Evolutionary conservation across 331 rosid species (phyloP).

Genomic region (Acacia pycnantha): DNA sequence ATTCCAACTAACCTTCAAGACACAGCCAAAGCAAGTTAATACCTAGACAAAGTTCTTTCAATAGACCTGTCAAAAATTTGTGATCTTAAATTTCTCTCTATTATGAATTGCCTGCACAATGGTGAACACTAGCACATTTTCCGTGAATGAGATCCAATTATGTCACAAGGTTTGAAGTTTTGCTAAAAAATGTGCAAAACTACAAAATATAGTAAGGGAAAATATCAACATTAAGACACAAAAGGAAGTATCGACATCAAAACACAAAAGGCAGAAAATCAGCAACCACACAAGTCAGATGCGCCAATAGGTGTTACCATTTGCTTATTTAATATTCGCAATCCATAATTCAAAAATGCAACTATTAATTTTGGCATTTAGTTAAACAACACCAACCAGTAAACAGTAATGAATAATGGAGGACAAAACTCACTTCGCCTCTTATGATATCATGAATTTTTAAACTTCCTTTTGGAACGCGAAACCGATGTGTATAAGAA

Average conservation of each 20-base stretch:
- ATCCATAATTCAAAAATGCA: background rate
- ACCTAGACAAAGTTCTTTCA: conserved; percentile 27
- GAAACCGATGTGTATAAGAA: conserved; percentile 80
- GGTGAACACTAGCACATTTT: background rate
- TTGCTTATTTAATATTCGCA: background rate
- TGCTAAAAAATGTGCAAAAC: background rate
- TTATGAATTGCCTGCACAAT: background rate
- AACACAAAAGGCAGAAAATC: background rate
- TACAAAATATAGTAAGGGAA: background rate
- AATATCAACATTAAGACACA: background rate
- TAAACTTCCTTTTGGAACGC: conserved; percentile 82
- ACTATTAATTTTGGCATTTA: background rate
- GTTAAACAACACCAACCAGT: background rate
- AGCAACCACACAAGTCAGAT: conserved; percentile 17
- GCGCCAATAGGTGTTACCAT: background rate
- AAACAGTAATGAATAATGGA: background rate
- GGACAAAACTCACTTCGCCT: conserved; percentile 70
- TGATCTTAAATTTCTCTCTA: background rate
- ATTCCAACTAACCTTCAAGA: conserved; percentile 99
- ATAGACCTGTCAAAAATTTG: background rate
- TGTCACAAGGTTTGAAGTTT: background rate
- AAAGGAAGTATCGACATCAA: background rate
- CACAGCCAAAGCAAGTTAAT: conserved; percentile 70
- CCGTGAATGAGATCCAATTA: background rate
- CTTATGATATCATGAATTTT: conserved; percentile 85